Conservation (phyloP, 495 filamentous ascomycete species). For the Lasiosphaeria miniovina region DNA sequence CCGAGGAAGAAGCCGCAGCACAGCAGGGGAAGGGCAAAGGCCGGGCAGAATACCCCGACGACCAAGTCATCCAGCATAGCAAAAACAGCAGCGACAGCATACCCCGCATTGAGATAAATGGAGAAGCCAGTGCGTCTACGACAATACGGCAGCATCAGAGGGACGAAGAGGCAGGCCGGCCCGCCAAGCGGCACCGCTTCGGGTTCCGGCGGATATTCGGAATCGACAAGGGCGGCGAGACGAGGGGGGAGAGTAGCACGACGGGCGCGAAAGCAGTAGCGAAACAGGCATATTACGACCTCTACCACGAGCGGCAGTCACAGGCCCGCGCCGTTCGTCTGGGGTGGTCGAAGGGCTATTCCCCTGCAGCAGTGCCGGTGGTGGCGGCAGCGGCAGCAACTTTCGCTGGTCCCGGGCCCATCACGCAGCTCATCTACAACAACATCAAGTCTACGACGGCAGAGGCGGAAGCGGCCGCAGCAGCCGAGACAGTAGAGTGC, state of each 20-base stretch:
- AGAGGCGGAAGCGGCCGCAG: background rate
- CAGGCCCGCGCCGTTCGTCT: background rate
- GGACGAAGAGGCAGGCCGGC: background rate
- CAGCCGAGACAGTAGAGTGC: constrained; percentile 28
- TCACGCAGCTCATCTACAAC: constrained; percentile 15
- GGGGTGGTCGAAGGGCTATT: no score
- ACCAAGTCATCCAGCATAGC: background rate
- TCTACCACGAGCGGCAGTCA: constrained; percentile 3
- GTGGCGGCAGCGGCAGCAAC: background rate
- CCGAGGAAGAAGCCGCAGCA: constrained; percentile 5
- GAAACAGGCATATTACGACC: constrained; percentile 7
- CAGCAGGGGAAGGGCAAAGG: constrained; percentile 13
- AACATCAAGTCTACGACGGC: constrained; percentile 7
- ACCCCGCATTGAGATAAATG: background rate
- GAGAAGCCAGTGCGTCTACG: background rate
- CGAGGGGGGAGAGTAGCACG: constrained; percentile 14
- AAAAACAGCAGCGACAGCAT: background rate
- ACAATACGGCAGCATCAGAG: background rate
- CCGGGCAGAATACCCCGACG: background rate
- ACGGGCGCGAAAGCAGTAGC: constrained; percentile 12
- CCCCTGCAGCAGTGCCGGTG: no score
- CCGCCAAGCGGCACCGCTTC: constrained; percentile 9
- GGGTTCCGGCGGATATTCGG: constrained; percentile 12
- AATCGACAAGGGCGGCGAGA: constrained; percentile 10
- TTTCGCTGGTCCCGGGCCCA: background rate